These are phyloP conservation scores for Amaranthus cruentus DNA, from an alignment of 148 eudicot species.

Conservation along the genomic window DNA sequence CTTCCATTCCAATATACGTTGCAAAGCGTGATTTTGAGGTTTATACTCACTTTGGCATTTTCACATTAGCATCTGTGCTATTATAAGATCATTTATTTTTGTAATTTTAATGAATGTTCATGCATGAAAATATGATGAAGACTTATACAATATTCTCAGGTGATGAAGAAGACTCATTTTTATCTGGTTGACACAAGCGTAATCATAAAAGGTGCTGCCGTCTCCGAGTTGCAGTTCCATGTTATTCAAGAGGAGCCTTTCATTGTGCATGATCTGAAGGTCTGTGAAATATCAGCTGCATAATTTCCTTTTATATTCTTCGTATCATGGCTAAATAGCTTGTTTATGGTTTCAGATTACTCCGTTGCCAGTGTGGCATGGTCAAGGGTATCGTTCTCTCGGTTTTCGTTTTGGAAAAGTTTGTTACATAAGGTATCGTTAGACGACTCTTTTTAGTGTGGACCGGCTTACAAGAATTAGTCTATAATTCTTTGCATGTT, in stretches of 20 bases:
- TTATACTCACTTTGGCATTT: neutral
- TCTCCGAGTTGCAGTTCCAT: conserved; percentile 81
- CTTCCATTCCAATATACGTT: conserved; percentile 72
- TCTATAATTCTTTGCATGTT: neutral
- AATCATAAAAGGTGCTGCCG: conserved; percentile 86
- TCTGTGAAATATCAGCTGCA: conserved; percentile 16
- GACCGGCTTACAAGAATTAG: neutral
- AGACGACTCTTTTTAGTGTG: neutral
- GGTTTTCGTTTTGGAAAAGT: conserved; percentile 88
- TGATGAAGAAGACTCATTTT: conserved; percentile 97
- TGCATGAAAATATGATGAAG: conserved; percentile 3
- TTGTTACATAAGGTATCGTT: conserved; percentile 84
- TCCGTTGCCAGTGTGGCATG: conserved; percentile 99
- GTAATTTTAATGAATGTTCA: neutral
- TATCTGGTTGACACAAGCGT: conserved; percentile 88
- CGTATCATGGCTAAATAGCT: neutral
- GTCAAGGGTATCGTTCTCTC: conserved; percentile 77
- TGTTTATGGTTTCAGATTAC: conserved; percentile 49
- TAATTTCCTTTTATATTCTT: neutral
- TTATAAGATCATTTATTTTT: neutral
- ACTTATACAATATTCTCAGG: conserved; percentile 44
- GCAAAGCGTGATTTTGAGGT: conserved; percentile 98
- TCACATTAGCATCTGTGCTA: neutral
- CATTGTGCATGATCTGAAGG: conserved; percentile 68
- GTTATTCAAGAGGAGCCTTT: conserved; percentile 84